Conservation (phyloP, 2,329 filamentous ascomycete genomes). For the Grosmannia serpens region DNA sequence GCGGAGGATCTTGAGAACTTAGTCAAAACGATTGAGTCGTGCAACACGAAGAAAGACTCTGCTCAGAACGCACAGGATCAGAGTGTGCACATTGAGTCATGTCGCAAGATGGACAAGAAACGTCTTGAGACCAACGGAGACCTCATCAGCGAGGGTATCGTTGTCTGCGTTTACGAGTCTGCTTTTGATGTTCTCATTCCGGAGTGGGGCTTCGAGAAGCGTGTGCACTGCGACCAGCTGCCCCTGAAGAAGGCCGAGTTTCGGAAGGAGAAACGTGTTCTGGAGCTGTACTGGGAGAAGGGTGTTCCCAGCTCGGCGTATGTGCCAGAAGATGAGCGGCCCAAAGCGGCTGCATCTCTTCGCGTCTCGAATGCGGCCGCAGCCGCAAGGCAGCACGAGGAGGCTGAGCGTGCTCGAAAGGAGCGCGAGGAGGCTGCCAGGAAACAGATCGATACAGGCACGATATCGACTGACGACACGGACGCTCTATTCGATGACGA, state of each 20-base stretch:
- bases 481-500: slow-evolving; percentile 95
- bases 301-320: slow-evolving; percentile 93
- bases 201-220: slow-evolving; percentile 98
- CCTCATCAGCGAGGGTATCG: slow-evolving; percentile 88
- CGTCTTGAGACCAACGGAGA: slow-evolving; percentile 79
- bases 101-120: slow-evolving; percentile 88
- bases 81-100: slow-evolving; percentile 96
- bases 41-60: slow-evolving; percentile 98
- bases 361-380: slow-evolving; percentile 64
- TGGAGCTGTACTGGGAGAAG: slow-evolving; percentile 99
- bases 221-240: slow-evolving; percentile 95
- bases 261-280: slow-evolving; percentile 84
- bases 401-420: slow-evolving; percentile 67
- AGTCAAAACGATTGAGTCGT: slow-evolving; percentile 85
- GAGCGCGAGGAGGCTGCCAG: slow-evolving; percentile 85
- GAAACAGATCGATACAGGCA: slow-evolving; percentile 89
- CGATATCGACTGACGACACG: slow-evolving; percentile 83
- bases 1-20: slow-evolving; percentile 79
- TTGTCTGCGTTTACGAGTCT: slow-evolving; percentile 95
- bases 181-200: slow-evolving; percentile 97
- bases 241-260: slow-evolving; percentile 99
- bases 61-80: slow-evolving; percentile 96
- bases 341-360: slow-evolving; percentile 66
- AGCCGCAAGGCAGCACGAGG: slow-evolving; percentile 69
- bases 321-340: slow-evolving; percentile 91